phyloP scores from a whole-genome alignment of 2,329 filamentous ascomycete genomes.

The Pseudovirgaria hyperparasitica region DNA sequence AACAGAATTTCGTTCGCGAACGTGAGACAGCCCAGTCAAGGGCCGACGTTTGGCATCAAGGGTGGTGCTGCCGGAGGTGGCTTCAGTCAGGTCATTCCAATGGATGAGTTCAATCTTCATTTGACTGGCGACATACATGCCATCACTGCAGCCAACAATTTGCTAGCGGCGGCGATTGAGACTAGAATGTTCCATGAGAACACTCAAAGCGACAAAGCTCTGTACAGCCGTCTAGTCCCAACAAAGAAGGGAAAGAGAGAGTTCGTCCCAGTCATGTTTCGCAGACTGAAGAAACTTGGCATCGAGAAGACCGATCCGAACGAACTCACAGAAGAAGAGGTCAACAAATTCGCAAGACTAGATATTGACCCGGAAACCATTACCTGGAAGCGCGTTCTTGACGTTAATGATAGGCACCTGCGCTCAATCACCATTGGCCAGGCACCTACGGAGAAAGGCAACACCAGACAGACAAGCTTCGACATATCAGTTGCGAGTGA shows the following conservation, averaged over 20 bases:
- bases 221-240: slow-evolving; percentile 82
- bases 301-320: slow-evolving; percentile 92
- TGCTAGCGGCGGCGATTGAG: slow-evolving; percentile 90
- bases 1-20: slow-evolving; percentile 88
- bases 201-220: slow-evolving; percentile 78
- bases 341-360: slow-evolving; percentile 74
- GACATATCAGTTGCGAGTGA: slow-evolving; percentile 97
- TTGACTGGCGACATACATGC: slow-evolving; percentile 96
- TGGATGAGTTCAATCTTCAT: slow-evolving; percentile 99
- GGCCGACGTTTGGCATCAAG: slow-evolving; percentile 98
- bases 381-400: slow-evolving; percentile 89
- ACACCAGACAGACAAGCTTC: slow-evolving; percentile 80
- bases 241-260: slow-evolving; percentile 77
- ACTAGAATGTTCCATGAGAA: slow-evolving; percentile 97
- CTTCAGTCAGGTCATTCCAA: slow-evolving; percentile 97
- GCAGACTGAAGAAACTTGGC: slow-evolving; percentile 84
- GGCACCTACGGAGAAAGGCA: slow-evolving; percentile 81
- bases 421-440: slow-evolving; percentile 80
- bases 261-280: slow-evolving; percentile 85
- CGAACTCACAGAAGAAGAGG: slow-evolving; percentile 81
- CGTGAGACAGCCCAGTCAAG: slow-evolving; percentile 91
- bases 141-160: slow-evolving; percentile 92
- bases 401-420: slow-evolving; percentile 93
- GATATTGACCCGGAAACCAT: slow-evolving; percentile 97
- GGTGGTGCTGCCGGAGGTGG: slow-evolving; percentile 93